A percentile compares a stretch with the other conserved stretches of the same genome.
Evolutionary conservation across 2,329 filamentous ascomycete genomes (phyloP).

Genomic region (Escovopsis sp.): DNA sequence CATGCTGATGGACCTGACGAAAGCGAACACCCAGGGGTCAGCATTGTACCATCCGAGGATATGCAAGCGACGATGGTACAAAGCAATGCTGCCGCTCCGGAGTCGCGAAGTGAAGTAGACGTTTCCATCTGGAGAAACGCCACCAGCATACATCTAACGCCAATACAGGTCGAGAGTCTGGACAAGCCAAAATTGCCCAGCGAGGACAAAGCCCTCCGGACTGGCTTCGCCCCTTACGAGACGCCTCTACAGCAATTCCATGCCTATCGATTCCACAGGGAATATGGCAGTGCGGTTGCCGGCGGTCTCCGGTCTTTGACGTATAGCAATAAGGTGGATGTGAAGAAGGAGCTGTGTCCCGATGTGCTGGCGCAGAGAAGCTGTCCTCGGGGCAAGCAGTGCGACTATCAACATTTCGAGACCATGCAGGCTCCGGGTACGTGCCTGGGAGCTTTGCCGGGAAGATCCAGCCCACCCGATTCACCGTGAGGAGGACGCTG

Average conservation of each 20-base stretch:
- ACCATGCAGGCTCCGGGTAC: conserved; percentile 24
- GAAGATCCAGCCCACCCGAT: conserved; percentile 2
- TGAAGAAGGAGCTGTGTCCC: conserved; percentile 58
- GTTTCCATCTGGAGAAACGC: conserved; percentile 1
- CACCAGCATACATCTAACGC: conserved; percentile 8
- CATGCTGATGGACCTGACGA: conserved; percentile 13
- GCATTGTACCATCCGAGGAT: conserved; percentile 10
- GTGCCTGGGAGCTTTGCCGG: conserved; percentile 12
- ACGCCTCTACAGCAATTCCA: conserved; percentile 74
- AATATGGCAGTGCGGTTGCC: conserved; percentile 51
- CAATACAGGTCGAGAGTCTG: conserved; percentile 7
- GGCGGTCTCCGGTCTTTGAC: conserved; percentile 80
- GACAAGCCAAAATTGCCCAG: too few relatives aligned
- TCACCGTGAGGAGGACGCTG: conserved; percentile 28
- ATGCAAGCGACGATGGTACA: conserved; percentile 19
- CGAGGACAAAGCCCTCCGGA: conserved; percentile 1
- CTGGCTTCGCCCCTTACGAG: conserved; percentile 48
- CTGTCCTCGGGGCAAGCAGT: conserved; percentile 58
- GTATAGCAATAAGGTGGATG: conserved; percentile 82
- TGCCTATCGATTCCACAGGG: conserved; percentile 79
- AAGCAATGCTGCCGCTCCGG: conserved; percentile 9
- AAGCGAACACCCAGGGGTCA: conserved; percentile 12
- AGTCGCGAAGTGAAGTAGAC: conserved; percentile 29
- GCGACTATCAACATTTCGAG: conserved; percentile 64
- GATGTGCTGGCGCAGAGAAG: conserved; percentile 54